A percentile compares a stretch with the other conserved stretches of the same genome.
Evolutionary conservation across 1,284 basidiomycete genomes (phyloP).

Genomic region (Caloboletus inedulis): DNA sequence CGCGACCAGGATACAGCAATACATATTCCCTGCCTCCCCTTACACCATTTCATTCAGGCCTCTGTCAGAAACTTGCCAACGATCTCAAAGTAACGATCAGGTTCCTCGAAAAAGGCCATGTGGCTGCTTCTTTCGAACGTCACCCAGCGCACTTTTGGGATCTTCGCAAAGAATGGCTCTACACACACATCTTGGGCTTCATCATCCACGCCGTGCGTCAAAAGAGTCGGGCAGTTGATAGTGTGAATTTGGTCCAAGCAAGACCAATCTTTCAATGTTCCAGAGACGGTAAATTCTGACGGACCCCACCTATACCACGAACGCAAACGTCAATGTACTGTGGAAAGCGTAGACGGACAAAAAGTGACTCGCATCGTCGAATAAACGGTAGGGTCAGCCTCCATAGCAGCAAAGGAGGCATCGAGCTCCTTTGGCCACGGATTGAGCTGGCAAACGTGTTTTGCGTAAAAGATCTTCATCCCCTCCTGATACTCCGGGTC

Average conservation of each 20-base stretch:
- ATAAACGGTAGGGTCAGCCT: slow-evolving; percentile 17
- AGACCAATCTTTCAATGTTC: slow-evolving; percentile 34
- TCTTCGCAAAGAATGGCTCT: slow-evolving; percentile 32
- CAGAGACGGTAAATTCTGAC: slow-evolving; percentile 32
- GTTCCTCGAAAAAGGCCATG: slow-evolving; percentile 19
- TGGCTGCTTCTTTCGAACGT: slow-evolving; percentile 35
- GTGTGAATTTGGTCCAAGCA: slow-evolving; percentile 33
- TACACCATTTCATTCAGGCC: background rate
- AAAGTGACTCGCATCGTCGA: slow-evolving; percentile 17
- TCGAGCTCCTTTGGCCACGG: slow-evolving; percentile 20
- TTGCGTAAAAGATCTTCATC: slow-evolving; percentile 23
- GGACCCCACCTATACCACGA: slow-evolving; percentile 22
- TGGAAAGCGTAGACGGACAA: background rate
- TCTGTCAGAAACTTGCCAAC: slow-evolving; percentile 18
- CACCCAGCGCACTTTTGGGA: slow-evolving; percentile 34
- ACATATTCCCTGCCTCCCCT: background rate
- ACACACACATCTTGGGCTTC: slow-evolving; percentile 31
- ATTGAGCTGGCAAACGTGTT: slow-evolving; percentile 17
- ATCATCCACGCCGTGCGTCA: slow-evolving; percentile 35
- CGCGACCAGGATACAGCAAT: background rate
- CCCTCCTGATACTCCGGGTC: slow-evolving; percentile 25
- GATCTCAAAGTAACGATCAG: slow-evolving; percentile 17
- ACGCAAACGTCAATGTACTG: background rate
- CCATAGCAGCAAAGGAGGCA: slow-evolving; percentile 13
- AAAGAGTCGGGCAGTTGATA: slow-evolving; percentile 33